Conservation (phyloP, 1,284 basidiomycete species). For the Malassezia brasiliensis region DNA sequence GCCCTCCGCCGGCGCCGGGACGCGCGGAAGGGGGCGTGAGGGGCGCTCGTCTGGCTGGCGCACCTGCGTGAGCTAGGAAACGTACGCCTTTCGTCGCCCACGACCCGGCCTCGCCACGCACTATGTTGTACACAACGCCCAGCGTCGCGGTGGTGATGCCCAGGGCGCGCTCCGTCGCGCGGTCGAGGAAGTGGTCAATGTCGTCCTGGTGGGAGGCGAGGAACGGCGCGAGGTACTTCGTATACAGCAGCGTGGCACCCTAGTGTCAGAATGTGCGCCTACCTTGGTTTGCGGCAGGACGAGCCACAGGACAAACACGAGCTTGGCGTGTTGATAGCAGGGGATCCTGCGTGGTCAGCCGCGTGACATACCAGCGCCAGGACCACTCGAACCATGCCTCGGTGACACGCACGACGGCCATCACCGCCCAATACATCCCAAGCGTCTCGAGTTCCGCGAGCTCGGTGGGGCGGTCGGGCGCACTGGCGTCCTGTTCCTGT, state of each 20-base stretch:
- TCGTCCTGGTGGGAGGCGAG: conserved; percentile 12
- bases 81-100: background rate
- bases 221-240: conserved; percentile 13
- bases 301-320: conserved; percentile 40
- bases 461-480: conserved; percentile 16
- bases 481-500: background rate
- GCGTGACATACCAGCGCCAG: conserved; percentile 28
- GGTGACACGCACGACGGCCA: conserved; percentile 24
- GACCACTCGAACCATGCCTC: conserved; percentile 34
- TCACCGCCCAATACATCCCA: conserved; percentile 43
- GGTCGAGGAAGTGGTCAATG: conserved; percentile 5
- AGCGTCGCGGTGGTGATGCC: background rate
- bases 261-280: background rate
- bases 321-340: conserved; percentile 32
- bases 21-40: background rate
- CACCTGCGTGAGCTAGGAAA: background rate
- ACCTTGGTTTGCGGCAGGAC: conserved; percentile 34
- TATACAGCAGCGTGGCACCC: conserved; percentile 8
- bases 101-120: background rate
- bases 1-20: background rate
- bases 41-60: background rate
- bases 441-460: conserved; percentile 38
- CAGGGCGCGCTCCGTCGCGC: background rate
- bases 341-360: conserved; percentile 18
- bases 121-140: conserved; percentile 1